Conservation (phyloP, 2,329 filamentous ascomycete species). For the Nemania serpens region DNA sequence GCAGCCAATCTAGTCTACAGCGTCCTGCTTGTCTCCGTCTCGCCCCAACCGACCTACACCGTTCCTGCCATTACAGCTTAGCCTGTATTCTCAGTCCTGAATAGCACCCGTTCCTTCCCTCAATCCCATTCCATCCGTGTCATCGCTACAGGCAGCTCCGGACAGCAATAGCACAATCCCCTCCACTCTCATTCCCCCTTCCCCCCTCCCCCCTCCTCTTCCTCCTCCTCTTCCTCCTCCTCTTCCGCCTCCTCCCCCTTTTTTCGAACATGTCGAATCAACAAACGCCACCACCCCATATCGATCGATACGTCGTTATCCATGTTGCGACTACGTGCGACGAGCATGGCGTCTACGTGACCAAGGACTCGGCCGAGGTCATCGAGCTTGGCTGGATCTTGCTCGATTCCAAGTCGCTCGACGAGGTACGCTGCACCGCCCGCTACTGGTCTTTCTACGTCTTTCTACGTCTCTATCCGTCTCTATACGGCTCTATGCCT, state of each 20-base stretch:
- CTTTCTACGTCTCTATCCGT: neutral
- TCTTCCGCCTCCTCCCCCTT: slow-evolving; percentile 15
- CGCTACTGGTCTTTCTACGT: neutral
- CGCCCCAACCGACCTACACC: neutral
- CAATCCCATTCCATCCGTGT: slow-evolving; percentile 23
- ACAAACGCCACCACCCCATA: slow-evolving; percentile 65
- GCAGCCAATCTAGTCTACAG: slow-evolving; percentile 8
- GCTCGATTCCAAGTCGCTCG: slow-evolving; percentile 85
- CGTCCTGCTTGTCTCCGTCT: slow-evolving; percentile 12
- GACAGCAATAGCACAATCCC: no score
- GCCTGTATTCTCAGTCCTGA: slow-evolving; percentile 7
- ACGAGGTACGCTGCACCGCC: slow-evolving; percentile 71
- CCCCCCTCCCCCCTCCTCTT: no score
- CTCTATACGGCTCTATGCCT: neutral
- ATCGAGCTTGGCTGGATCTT: slow-evolving; percentile 99
- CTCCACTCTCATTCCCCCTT: no score
- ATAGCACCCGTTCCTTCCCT: slow-evolving; percentile 6
- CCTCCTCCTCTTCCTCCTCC: no score
- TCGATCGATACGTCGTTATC: slow-evolving; percentile 97
- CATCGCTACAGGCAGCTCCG: neutral
- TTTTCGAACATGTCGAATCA: slow-evolving; percentile 50
- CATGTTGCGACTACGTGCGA: slow-evolving; percentile 99
- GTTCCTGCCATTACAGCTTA: neutral
- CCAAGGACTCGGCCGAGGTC: slow-evolving; percentile 98
- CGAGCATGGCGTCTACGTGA: slow-evolving; percentile 98